phyloP scores from a whole-genome alignment of 345 rosid species.

The Schrenkiella parvula region DNA sequence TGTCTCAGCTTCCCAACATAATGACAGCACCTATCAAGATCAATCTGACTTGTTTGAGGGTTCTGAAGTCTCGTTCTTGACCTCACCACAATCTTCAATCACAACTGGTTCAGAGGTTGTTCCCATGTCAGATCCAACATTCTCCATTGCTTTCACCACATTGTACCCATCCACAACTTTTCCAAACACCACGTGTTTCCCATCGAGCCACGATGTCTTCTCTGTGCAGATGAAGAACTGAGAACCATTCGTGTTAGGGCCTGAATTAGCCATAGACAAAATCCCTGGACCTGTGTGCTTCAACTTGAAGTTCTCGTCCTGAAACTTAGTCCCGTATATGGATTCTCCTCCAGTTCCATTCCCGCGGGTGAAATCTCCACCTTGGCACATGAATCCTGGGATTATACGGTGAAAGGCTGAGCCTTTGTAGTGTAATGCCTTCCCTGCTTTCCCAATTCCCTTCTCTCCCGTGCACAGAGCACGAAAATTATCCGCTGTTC shows the following conservation, averaged over 20 bases:
- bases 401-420: constrained; percentile 80
- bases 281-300: constrained; percentile 69
- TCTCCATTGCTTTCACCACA: constrained; percentile 70
- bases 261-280: constrained; percentile 81
- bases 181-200: constrained; percentile 87
- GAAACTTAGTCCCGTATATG: constrained; percentile 62
- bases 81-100: constrained; percentile 71
- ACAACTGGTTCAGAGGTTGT: constrained; percentile 45
- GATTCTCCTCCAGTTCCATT: constrained; percentile 93
- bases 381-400: constrained; percentile 89
- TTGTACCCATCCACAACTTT: constrained; percentile 75
- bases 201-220: constrained; percentile 76
- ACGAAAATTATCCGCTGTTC: constrained; percentile 72
- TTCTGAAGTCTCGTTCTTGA: constrained; percentile 39
- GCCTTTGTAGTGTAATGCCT: constrained; percentile 73
- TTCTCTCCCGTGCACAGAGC: constrained; percentile 85
- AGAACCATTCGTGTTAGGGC: constrained; percentile 71
- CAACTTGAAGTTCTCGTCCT: constrained; percentile 75
- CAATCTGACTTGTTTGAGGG: background rate
- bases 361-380: constrained; percentile 83
- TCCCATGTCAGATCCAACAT: constrained; percentile 54
- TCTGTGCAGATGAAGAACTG: constrained; percentile 89
- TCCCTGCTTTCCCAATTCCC: constrained; percentile 57
- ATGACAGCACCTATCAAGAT: background rate
- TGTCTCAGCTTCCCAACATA: background rate